Conservation (phyloP, 345 rosid species). For the Aethionema arabicum region DNA sequence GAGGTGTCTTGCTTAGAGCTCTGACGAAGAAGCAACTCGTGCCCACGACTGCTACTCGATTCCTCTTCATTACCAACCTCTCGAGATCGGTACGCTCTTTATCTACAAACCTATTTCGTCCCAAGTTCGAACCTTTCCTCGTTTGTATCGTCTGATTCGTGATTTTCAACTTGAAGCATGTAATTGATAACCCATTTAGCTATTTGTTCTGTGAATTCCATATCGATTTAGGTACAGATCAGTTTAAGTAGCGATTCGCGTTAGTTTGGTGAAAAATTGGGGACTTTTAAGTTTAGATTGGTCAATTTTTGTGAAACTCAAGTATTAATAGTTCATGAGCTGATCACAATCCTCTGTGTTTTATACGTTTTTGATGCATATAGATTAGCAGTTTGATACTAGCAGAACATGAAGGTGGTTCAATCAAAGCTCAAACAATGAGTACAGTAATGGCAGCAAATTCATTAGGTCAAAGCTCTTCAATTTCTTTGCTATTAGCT, state of each 20-base stretch:
- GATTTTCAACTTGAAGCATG: background rate
- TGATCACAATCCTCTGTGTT: background rate
- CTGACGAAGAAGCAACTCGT: conserved; percentile 30
- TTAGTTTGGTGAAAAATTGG: no score
- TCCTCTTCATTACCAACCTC: conserved; percentile 13
- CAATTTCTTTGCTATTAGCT: conserved; percentile 70
- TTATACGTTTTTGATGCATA: background rate
- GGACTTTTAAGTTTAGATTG: no score
- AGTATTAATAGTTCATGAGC: background rate
- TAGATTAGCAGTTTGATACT: conserved; percentile 76
- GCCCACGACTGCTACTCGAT: conserved; percentile 1
- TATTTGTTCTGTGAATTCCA: no score
- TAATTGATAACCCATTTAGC: background rate
- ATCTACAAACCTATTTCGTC: background rate
- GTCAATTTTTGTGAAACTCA: background rate
- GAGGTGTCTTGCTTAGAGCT: conserved; percentile 31
- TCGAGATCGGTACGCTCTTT: conserved; percentile 28
- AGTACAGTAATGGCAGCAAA: conserved; percentile 83
- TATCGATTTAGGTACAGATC: no score
- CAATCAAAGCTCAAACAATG: conserved; percentile 56
- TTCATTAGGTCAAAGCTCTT: conserved; percentile 47
- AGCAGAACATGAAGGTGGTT: conserved; percentile 80
- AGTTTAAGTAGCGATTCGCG: no score
- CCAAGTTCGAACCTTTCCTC: background rate
- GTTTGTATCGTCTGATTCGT: background rate